phyloP scores from a whole-genome alignment of 768 basidiomycete species.

The Pholiota molesta region DNA sequence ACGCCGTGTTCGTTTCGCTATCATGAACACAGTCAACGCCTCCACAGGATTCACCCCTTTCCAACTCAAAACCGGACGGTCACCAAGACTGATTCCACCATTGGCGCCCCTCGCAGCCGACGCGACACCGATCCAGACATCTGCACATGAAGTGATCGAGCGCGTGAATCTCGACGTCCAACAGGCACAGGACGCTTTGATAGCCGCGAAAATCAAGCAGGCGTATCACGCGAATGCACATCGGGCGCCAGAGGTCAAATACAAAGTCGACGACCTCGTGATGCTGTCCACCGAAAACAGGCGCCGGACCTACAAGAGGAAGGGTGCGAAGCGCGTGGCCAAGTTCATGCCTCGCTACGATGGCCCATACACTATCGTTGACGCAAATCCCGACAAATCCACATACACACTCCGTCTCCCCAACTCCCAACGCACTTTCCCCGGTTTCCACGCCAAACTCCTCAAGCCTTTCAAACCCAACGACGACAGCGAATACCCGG shows the following conservation, averaged over 20 bases:
- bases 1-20: slow-evolving; percentile 29
- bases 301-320: slow-evolving; percentile 29
- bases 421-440: slow-evolving; percentile 24
- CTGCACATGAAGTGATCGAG: slow-evolving; percentile 6
- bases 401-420: slow-evolving; percentile 35
- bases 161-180: slow-evolving; percentile 1
- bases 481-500: slow-evolving; percentile 33
- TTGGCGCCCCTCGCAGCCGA: slow-evolving; percentile 15
- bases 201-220: slow-evolving; percentile 24
- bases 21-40: slow-evolving; percentile 36
- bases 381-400: slow-evolving; percentile 17
- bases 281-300: slow-evolving; percentile 37
- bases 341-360: slow-evolving; percentile 47
- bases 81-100: slow-evolving; percentile 30
- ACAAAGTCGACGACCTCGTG: slow-evolving; percentile 36
- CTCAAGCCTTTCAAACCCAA: slow-evolving; percentile 31
- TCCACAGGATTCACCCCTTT: slow-evolving; percentile 37
- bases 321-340: slow-evolving; percentile 31
- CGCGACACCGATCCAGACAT: slow-evolving; percentile 1
- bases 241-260: slow-evolving; percentile 23
- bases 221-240: slow-evolving; percentile 31
- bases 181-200: slow-evolving; percentile 9
- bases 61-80: slow-evolving; percentile 26
- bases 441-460: slow-evolving; percentile 36
- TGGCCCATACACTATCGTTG: slow-evolving; percentile 25